phyloP scores from a whole-genome alignment of 2,329 filamentous ascomycete genomes.

The Colletotrichum horii region DNA sequence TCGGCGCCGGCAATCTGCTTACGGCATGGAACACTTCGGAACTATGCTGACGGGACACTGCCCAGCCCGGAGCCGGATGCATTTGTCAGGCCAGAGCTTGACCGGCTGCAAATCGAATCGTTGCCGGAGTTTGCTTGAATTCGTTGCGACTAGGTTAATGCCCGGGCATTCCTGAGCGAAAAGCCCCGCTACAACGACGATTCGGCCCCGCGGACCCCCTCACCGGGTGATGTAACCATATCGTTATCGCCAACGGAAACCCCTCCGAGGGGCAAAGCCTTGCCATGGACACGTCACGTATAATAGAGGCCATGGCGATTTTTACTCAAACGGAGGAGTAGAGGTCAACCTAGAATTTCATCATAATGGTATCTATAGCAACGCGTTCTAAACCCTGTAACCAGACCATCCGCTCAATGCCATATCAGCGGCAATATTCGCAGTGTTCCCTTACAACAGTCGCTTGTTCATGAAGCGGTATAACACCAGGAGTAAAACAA shows the following conservation, averaged over 20 bases:
- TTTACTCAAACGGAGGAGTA: background rate
- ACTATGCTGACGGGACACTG: background rate
- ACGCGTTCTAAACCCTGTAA: slow-evolving; percentile 18
- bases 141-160: background rate
- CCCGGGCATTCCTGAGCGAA: background rate
- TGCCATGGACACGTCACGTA: background rate
- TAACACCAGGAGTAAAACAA: background rate
- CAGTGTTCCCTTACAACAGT: slow-evolving; percentile 13
- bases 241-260: background rate
- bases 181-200: background rate
- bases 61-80: background rate
- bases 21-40: background rate
- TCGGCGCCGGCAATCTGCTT: background rate
- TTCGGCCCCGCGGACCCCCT: background rate
- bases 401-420: slow-evolving; percentile 12
- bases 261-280: background rate
- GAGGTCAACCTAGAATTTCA: background rate
- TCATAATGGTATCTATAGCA: slow-evolving; percentile 23
- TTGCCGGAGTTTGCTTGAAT: background rate
- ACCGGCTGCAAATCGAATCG: background rate
- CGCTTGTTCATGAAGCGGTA: slow-evolving; percentile 14
- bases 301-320: background rate
- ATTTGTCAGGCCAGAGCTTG: background rate
- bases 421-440: background rate
- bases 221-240: background rate